Percentiles rank a stretch among this genome's conserved stretches.
phyloP scores from a whole-genome alignment of 306 rosid species.

The Trifolium pratense region DNA sequence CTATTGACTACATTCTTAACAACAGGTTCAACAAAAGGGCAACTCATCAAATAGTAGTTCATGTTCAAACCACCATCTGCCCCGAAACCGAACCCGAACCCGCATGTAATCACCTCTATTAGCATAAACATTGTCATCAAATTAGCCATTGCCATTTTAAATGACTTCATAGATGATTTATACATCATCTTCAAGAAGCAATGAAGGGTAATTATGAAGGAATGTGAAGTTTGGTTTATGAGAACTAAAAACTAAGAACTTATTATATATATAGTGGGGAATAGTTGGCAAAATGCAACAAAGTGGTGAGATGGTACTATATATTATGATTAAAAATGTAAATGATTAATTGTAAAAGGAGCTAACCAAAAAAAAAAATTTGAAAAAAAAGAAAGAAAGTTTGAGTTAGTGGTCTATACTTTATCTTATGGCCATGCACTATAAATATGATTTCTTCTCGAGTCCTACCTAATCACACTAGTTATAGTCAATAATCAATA shows the following conservation, averaged over 20 bases:
- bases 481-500: conserved; percentile 22
- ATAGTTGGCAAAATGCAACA: conserved; percentile 39
- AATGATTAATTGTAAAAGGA: conserved; percentile 35
- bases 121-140: conserved; percentile 41
- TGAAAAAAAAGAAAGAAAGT: not conserved
- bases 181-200: conserved; percentile 20
- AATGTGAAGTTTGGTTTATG: conserved; percentile 35
- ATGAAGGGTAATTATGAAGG: not conserved
- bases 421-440: conserved; percentile 37
- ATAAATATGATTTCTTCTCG: conserved; percentile 9
- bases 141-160: conserved; percentile 43
- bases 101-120: conserved; percentile 44
- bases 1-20: conserved; percentile 59
- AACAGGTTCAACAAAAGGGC: conserved; percentile 66
- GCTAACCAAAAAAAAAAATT: conserved; percentile 9
- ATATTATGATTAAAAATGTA: conserved; percentile 32
- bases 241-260: conserved; percentile 19
- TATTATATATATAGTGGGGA: conserved; percentile 44
- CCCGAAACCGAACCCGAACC: conserved; percentile 40
- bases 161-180: conserved; percentile 32
- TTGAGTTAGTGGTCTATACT: conserved; percentile 49
- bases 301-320: conserved; percentile 29
- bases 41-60: conserved; percentile 68
- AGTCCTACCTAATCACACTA: conserved; percentile 41
- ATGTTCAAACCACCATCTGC: conserved; percentile 55